Base-by-base conservation (phyloP, 2,329 filamentous ascomycete species). In the Trichoderma sp. region DNA sequence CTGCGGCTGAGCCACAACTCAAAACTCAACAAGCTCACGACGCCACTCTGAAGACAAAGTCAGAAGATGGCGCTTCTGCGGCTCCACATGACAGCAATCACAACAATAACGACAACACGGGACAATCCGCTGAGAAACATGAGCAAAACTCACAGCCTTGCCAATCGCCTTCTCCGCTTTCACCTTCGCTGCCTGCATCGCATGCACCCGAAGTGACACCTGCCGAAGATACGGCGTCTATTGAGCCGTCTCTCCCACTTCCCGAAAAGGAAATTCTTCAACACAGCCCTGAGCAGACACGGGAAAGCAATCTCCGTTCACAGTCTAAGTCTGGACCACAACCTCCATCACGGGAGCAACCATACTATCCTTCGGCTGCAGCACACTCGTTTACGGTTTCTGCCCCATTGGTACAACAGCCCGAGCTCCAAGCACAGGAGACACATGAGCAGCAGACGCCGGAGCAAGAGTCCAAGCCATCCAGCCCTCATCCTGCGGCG, bases 261-360 rank as follows among this genome's bases (percentile, higher is more conserved):
- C 61, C 61, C 61, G 52, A 64, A 56, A 48, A 64, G 61, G 61
- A 56, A 64, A 64, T 56, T 56, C 37, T 25, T 45, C 61, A 45
- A 19, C 52, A 56, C 19, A 56, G 34, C 35, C 37, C 19, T 48
- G 52, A 56, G 37, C 52, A 37, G 52, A 37, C 61, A 32, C 50
- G 37, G 39, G 35, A 19, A 15, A 35, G 27, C 61, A 52, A 56
- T 32, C 19, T 52, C 27, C 22, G 13, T 10, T 22, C 59, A 9
- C 37, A 54, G 27, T 19, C 48, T 19, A n/a, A 25, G 27, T n/a
- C 48, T 7, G 22, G 34, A 17, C n/a, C 50, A 13, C 61, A 22
- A 29, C n/a, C 25, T 9, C 32, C 29, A 27, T 13, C 27, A 48
- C 37, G 35, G 12, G 61, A 64, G 61, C 61, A 15, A 8, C 61